Percentiles rank a stretch among this genome's conserved stretches.
Evolutionary conservation across 306 rosid species (phyloP).

Genomic region (Lathyrus aphaca): DNA sequence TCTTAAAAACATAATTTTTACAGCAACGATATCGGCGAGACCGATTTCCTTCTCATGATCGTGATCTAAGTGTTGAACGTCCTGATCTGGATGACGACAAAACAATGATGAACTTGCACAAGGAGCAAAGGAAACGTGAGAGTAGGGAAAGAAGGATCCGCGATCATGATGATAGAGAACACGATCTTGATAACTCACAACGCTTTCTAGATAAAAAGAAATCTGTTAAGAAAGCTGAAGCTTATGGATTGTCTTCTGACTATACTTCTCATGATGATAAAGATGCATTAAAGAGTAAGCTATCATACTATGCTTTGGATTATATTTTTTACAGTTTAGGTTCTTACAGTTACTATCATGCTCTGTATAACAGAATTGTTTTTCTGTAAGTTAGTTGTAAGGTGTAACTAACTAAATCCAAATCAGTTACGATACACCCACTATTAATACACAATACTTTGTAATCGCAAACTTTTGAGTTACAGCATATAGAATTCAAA

Average conservation of each 20-base stretch:
- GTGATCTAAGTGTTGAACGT: conserved; percentile 71
- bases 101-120: conserved; percentile 60
- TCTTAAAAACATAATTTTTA: conserved; percentile 37
- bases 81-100: conserved; percentile 80
- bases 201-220: conserved; percentile 70
- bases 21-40: conserved; percentile 79
- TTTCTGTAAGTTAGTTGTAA: neutral
- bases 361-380: neutral
- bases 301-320: conserved; percentile 29
- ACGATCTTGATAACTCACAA: conserved; percentile 65
- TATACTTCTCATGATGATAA: conserved; percentile 70
- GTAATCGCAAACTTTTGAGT: neutral
- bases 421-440: conserved; percentile 1
- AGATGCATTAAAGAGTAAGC: conserved; percentile 71
- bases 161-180: conserved; percentile 78
- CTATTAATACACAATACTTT: neutral
- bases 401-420: neutral
- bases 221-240: conserved; percentile 72
- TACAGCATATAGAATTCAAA: neutral
- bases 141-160: conserved; percentile 69
- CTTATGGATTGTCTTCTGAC: conserved; percentile 60
- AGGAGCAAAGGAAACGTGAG: conserved; percentile 71
- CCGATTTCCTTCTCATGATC: conserved; percentile 66
- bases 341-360: conserved; percentile 3
- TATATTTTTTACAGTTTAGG: conserved; percentile 20